A percentile compares a stretch with the other conserved stretches of the same genome.
phyloP scores from a whole-genome alignment of 805 yeast genomes.

The Clavispora asparagi region DNA sequence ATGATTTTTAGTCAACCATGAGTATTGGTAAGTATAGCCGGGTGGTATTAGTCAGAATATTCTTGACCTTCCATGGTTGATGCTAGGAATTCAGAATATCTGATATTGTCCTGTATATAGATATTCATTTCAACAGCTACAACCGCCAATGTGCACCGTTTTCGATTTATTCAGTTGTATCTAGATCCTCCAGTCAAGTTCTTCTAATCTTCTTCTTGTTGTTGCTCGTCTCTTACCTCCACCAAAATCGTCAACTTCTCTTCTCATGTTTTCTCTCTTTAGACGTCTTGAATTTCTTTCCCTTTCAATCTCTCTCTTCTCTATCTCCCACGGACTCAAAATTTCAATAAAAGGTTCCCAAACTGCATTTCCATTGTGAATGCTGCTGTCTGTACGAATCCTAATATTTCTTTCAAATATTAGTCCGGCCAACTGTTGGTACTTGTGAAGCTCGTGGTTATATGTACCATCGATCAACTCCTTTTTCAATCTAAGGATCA shows the following conservation, averaged over 20 bases:
- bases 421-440: conserved; percentile 38
- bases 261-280: conserved; percentile 83
- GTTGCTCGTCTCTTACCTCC: conserved; percentile 32
- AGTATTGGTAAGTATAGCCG: no score
- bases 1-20: no score
- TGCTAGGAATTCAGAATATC: no score
- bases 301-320: conserved; percentile 89
- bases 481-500: conserved; percentile 66
- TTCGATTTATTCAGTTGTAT: not conserved
- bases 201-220: conserved; percentile 49
- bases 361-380: conserved; percentile 68
- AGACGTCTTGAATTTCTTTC: conserved; percentile 87
- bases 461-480: conserved; percentile 66
- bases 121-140: no score
- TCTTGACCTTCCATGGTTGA: no score
- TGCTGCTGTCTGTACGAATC: conserved; percentile 52
- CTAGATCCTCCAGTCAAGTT: conserved; percentile 28
- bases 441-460: conserved; percentile 38
- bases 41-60: no score
- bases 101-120: no score
- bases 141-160: no score
- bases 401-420: conserved; percentile 40
- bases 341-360: conserved; percentile 90
- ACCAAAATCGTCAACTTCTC: conserved; percentile 42
- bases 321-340: conserved; percentile 87